phyloP scores from a whole-genome alignment of 1,139 yeast genomes.

The Nakaseomyces sp. region DNA sequence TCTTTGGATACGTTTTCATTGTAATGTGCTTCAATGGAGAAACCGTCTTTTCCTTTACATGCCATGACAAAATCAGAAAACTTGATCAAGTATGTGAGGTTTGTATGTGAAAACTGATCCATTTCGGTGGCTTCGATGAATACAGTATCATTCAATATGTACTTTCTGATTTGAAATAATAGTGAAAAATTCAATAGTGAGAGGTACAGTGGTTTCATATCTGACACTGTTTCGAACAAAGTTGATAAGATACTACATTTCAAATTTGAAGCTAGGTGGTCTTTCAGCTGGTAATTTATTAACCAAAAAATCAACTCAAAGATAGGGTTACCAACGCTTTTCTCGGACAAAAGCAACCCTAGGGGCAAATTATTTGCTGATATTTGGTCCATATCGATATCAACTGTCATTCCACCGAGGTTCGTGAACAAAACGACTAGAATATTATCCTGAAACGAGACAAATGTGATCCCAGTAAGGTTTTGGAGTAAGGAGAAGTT shows the following conservation, averaged over 20 bases:
- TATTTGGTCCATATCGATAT: not conserved
- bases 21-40: not conserved
- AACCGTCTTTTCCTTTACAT: not conserved
- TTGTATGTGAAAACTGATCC: not conserved
- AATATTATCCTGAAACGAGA: not conserved
- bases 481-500: not conserved
- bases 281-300: not conserved
- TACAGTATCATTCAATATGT: not conserved
- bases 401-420: slow-evolving; percentile 1
- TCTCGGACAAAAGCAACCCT: not conserved
- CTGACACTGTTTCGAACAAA: not conserved
- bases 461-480: not conserved
- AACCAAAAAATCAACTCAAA: not conserved
- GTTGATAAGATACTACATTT: not conserved
- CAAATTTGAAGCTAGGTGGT: not conserved
- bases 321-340: not conserved
- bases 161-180: not conserved
- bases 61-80: not conserved
- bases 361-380: not conserved
- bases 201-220: not conserved
- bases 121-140: not conserved
- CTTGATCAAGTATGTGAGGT: not conserved
- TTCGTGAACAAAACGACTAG: not conserved
- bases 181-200: not conserved
- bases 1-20: not conserved